Conservation (phyloP, 441 rosid species). For the Gossypium schwendimanii region DNA sequence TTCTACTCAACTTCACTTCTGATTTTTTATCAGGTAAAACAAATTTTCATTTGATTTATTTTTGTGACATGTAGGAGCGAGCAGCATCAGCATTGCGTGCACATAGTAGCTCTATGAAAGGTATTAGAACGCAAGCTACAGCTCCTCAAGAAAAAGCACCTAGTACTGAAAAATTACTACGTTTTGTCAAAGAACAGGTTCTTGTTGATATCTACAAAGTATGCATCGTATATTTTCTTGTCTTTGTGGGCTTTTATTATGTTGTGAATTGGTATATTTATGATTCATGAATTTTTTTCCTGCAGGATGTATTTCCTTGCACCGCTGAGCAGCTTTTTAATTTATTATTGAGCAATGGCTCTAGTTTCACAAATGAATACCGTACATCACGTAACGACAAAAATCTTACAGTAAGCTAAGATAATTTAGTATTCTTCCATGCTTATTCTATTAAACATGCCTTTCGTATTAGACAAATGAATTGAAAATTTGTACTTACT, state of each 20-base stretch:
- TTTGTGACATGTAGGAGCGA: slow-evolving; percentile 49
- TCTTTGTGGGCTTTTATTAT: slow-evolving; percentile 10
- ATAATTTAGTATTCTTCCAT: slow-evolving; percentile 1
- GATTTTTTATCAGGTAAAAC: not conserved
- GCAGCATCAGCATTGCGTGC: slow-evolving; percentile 92
- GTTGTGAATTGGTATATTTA: slow-evolving; percentile 1
- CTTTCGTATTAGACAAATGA: not conserved
- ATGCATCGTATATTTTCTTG: slow-evolving; percentile 18
- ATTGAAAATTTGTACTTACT: slow-evolving; percentile 15
- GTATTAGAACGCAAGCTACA: slow-evolving; percentile 34
- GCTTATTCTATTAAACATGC: not conserved
- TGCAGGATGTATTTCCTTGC: slow-evolving; percentile 73
- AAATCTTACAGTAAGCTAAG: slow-evolving; percentile 60
- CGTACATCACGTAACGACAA: slow-evolving; percentile 72
- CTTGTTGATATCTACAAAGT: slow-evolving; percentile 69
- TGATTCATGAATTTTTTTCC: slow-evolving; percentile 20
- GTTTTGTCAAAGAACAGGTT: slow-evolving; percentile 84
- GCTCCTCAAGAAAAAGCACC: slow-evolving; percentile 44
- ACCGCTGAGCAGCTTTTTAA: slow-evolving; percentile 63
- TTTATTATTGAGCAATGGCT: slow-evolving; percentile 59
- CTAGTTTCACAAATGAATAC: slow-evolving; percentile 58
- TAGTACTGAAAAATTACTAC: slow-evolving; percentile 49
- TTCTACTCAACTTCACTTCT: not conserved
- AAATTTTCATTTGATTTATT: not conserved
- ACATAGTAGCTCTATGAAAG: slow-evolving; percentile 78